These are phyloP conservation scores for Byssochlamys sp. DNA, from an alignment of 2,329 filamentous ascomycete genomes.

Conservation along the genomic window DNA sequence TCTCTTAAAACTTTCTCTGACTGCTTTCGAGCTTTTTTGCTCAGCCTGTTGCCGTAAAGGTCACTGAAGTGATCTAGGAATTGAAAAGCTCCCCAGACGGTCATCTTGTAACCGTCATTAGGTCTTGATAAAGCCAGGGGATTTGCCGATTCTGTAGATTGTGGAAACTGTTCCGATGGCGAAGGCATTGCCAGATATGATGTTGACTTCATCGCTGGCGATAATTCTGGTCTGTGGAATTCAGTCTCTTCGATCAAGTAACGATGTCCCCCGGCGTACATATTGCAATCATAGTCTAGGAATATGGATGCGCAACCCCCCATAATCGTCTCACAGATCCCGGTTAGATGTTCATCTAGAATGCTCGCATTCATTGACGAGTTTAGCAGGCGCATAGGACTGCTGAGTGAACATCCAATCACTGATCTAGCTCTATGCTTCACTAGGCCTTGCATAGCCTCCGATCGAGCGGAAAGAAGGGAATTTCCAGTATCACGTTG, in stretches of 20 bases:
- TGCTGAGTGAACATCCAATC: slow-evolving; percentile 9
- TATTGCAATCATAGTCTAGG: neutral
- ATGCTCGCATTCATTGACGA: slow-evolving; percentile 9
- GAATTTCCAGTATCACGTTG: neutral
- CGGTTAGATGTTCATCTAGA: neutral
- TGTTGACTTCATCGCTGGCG: neutral
- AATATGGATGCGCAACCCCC: neutral
- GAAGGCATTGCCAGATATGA: neutral
- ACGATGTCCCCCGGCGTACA: neutral
- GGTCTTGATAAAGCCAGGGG: neutral
- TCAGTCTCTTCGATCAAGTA: neutral
- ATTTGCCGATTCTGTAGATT: neutral
- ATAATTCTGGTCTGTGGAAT: neutral
- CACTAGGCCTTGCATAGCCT: slow-evolving; percentile 1
- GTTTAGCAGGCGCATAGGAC: slow-evolving; percentile 16
- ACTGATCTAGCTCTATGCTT: slow-evolving; percentile 1
- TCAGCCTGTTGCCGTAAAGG: slow-evolving; percentile 13
- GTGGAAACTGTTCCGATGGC: neutral
- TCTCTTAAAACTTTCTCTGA: slow-evolving; percentile 13
- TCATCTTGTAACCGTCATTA: slow-evolving; percentile 5
- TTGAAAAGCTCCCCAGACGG: slow-evolving; percentile 10
- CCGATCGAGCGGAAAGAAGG: neutral
- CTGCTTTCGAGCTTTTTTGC: slow-evolving; percentile 4
- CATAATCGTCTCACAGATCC: neutral
- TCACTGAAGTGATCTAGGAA: slow-evolving; percentile 17